A percentile compares a stretch with the other conserved stretches of the same genome.
These are phyloP conservation scores for Parascedosporium putredinis DNA, from an alignment of 2,329 filamentous ascomycete genomes.

Conservation along the genomic window DNA sequence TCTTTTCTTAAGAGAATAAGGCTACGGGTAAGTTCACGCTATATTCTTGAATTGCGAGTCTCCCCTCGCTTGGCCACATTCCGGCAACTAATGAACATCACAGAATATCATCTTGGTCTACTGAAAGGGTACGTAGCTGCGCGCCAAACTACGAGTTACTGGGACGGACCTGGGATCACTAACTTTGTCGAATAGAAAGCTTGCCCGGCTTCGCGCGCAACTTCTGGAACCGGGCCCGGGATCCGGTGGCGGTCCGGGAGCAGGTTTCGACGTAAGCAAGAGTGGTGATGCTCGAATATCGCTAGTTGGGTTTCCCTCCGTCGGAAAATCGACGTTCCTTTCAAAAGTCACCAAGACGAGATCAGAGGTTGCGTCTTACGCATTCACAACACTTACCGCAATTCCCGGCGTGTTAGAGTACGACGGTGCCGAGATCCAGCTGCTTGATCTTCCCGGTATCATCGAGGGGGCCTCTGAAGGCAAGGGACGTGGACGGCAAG, in stretches of 20 bases:
- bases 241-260: conserved; percentile 63
- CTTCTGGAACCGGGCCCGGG: conserved; percentile 82
- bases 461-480: conserved; percentile 95
- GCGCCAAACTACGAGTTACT: background rate
- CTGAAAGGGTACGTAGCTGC: conserved; percentile 77
- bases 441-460: conserved; percentile 94
- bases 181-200: conserved; percentile 55
- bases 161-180: background rate
- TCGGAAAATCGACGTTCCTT: conserved; percentile 97
- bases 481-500: conserved; percentile 89
- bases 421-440: conserved; percentile 93
- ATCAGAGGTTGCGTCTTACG: conserved; percentile 89
- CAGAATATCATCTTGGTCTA: conserved; percentile 96
- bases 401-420: conserved; percentile 97
- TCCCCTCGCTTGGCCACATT: too few relatives aligned
- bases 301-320: conserved; percentile 95
- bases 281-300: conserved; percentile 94
- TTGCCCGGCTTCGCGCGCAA: conserved; percentile 87
- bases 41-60: background rate
- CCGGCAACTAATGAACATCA: background rate
- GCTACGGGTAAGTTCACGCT: conserved; percentile 65
- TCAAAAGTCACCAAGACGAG: conserved; percentile 98
- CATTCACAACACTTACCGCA: conserved; percentile 94
- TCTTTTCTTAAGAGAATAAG: conserved; percentile 69
- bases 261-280: conserved; percentile 91